Conservation (phyloP, 148 eudicot genomes). For the Chenopodium quinoa region DNA sequence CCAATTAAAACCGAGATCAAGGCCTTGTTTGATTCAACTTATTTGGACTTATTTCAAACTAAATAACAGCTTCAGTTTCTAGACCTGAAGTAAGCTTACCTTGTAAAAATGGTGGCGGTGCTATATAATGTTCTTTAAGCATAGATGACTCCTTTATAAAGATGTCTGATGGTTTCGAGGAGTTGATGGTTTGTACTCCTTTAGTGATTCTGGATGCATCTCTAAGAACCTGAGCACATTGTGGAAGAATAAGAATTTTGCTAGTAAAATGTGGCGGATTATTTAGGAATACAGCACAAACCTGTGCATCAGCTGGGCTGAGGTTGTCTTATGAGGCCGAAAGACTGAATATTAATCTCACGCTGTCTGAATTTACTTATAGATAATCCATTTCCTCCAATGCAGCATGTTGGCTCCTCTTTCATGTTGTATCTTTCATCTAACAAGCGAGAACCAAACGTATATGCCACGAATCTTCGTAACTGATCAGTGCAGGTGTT, state of each 20-base stretch:
- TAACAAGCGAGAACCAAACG: constrained; percentile 54
- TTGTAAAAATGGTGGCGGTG: constrained; percentile 28
- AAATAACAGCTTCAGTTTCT: too few species aligned
- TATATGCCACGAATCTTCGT: constrained; percentile 71
- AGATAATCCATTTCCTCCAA: constrained; percentile 31
- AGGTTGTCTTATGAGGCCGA: constrained; percentile 40
- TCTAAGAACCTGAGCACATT: constrained; percentile 27
- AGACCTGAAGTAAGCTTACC: constrained; percentile 4
- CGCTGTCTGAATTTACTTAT: constrained; percentile 32
- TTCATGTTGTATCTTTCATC: constrained; percentile 37
- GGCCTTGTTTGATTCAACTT: too few species aligned
- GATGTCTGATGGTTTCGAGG: background rate
- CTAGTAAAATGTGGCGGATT: background rate
- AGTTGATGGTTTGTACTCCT: constrained; percentile 13
- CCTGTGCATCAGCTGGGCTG: constrained; percentile 38
- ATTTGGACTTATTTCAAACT: too few species aligned
- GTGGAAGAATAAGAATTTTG: background rate
- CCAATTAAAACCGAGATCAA: background rate
- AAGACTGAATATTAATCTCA: constrained; percentile 33
- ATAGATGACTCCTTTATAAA: background rate
- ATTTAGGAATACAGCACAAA: constrained; percentile 1
- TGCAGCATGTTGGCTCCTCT: constrained; percentile 27
- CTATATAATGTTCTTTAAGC: constrained; percentile 12
- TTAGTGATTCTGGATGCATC: constrained; percentile 18
- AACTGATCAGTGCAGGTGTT: constrained; percentile 33